These are phyloP conservation scores for Colletotrichum magnum DNA, from an alignment of 2,329 filamentous ascomycete genomes.

Conservation along the genomic window DNA sequence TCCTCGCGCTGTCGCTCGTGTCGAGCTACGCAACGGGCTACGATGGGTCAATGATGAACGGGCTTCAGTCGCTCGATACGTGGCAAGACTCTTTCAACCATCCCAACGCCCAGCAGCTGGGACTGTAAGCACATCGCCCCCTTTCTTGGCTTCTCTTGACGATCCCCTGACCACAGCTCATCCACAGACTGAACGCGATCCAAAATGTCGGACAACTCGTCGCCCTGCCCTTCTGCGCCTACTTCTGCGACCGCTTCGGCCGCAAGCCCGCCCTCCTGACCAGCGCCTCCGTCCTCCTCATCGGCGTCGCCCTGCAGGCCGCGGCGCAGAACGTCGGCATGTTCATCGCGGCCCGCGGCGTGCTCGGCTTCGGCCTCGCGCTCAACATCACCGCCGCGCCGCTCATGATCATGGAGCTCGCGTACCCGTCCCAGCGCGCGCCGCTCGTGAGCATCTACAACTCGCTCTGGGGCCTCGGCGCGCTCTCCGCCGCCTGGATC, in stretches of 20 bases:
- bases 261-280: conserved; percentile 45
- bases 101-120: conserved; percentile 46
- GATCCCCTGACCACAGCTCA: not conserved
- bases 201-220: conserved; percentile 53
- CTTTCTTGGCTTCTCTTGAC: no score
- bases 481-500: conserved; percentile 42
- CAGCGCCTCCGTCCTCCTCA: conserved; percentile 49
- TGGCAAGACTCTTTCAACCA: conserved; percentile 55
- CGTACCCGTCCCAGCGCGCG: conserved; percentile 31
- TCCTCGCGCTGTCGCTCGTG: conserved; percentile 27
- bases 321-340: conserved; percentile 60
- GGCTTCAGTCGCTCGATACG: conserved; percentile 52
- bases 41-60: conserved; percentile 58
- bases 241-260: conserved; percentile 48
- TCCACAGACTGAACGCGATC: conserved; percentile 47
- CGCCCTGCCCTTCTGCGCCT: conserved; percentile 49
- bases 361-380: conserved; percentile 57
- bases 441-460: conserved; percentile 35
- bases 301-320: conserved; percentile 57
- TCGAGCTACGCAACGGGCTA: conserved; percentile 42
- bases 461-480: conserved; percentile 37
- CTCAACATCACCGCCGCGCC: conserved; percentile 45
- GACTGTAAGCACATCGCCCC: conserved; percentile 39
- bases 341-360: conserved; percentile 57
- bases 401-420: conserved; percentile 37